Evolutionary conservation across 352 stramenopile genomes (phyloP), one percentile per base, ranked within the genome.

Genomic region (Phytophthora multivora): DNA sequence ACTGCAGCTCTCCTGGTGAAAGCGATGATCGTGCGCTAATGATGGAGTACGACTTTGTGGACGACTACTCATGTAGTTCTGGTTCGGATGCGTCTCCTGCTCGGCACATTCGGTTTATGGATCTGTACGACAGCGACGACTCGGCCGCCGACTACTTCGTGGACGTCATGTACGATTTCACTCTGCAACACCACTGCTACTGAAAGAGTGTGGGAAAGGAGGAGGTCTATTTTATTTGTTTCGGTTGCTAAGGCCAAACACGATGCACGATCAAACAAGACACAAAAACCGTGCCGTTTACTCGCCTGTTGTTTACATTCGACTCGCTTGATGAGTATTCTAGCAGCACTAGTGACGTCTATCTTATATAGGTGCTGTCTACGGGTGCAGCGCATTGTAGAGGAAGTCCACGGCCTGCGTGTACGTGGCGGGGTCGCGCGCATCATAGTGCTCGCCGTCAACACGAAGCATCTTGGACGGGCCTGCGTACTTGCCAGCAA

Each of bases 11-110:
- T 49, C 36, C 65, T 30, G 51, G 43, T 21, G 43, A 39, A 21
- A 65, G 54, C 18, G 58, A 58, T 42, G 74, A 85, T 23, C 66
- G 69, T 41, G 67, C 45, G 2, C 57, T 83, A 57, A 73, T 85
- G 40, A 66, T 73, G 48, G 83, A 93, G 62, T 92, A 93, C 60
- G 86, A 95, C 50, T 92, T 93, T 61, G 68, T 93, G 19, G 83
- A 95, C 23, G 86, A 93, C 48, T 90, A 81, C 46, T 30, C 46
- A 3, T 61, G 69, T 40, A 72, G 60, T 47, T 71, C 79, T 21
- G 67, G 64, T 0, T 68, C 75, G 4, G 85, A 90, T 53, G 40
- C 73, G 1, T 89, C 80, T 31, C 75, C 75, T 25, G 59, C 65
- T 12, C 74, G 77, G 38, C 67, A 83, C 52, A 89, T 91, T 56